Conservation (phyloP, 192 early-diverging fungal species). For the Podila epigama region DNA sequence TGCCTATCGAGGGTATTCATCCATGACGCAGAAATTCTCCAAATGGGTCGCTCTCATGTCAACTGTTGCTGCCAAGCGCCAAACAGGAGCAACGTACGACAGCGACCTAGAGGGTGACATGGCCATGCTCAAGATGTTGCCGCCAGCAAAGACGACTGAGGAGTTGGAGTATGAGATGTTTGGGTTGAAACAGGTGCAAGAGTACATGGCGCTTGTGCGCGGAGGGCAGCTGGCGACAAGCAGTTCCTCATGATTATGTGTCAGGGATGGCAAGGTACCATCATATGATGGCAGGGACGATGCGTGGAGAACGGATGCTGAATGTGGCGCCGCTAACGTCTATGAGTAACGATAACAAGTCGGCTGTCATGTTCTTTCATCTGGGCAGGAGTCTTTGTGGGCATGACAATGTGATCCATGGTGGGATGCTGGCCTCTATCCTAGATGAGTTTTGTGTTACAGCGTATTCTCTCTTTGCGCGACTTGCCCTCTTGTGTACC, state of each 20-base stretch:
- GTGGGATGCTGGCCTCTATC: constrained; percentile 49
- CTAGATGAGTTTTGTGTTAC: background rate
- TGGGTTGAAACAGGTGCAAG: background rate
- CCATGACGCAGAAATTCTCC: background rate
- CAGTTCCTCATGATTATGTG: background rate
- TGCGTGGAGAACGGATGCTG: constrained; percentile 57
- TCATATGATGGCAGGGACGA: constrained; percentile 8
- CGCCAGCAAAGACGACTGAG: background rate
- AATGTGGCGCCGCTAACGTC: constrained; percentile 53
- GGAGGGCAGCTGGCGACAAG: background rate
- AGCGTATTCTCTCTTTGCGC: background rate
- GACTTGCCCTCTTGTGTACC: background rate
- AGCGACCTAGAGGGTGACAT: no score
- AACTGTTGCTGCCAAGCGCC: background rate
- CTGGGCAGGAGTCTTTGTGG: constrained; percentile 71
- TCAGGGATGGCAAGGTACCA: background rate
- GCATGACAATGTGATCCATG: constrained; percentile 76
- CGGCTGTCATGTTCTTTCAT: constrained; percentile 58
- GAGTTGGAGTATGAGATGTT: background rate
- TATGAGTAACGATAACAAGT: constrained; percentile 50
- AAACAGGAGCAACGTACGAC: no score
- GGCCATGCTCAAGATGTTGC: background rate
- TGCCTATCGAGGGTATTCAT: background rate
- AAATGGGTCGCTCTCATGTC: background rate
- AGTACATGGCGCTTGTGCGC: background rate